Conservation (phyloP, 306 rosid genomes). For the Trifolium fragiferum region DNA sequence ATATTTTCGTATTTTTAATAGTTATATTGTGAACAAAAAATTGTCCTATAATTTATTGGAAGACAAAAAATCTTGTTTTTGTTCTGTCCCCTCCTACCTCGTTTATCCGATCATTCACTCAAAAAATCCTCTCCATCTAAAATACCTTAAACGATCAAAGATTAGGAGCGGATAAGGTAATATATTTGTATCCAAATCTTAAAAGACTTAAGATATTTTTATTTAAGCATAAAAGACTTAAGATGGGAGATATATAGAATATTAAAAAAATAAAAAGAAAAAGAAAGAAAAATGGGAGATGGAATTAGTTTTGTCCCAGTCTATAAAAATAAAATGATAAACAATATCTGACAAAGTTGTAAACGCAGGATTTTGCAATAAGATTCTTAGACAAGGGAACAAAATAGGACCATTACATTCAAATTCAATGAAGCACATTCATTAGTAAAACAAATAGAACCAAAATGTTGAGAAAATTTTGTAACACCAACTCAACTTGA, state of each 20-base stretch:
- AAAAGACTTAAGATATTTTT: neutral
- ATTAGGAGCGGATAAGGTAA: too few species aligned
- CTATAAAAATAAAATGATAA: conserved; percentile 30
- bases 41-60: too few species aligned
- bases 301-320: conserved; percentile 17
- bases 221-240: neutral
- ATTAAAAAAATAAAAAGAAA: neutral
- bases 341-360: conserved; percentile 50
- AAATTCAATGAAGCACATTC: conserved; percentile 34
- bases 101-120: too few species aligned
- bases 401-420: conserved; percentile 34
- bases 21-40: too few species aligned
- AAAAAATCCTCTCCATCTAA: too few species aligned
- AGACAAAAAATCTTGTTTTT: too few species aligned
- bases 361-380: conserved; percentile 46
- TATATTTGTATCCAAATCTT: neutral
- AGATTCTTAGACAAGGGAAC: conserved; percentile 51
- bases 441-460: conserved; percentile 45
- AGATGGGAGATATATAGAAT: neutral
- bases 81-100: too few species aligned
- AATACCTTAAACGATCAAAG: too few species aligned
- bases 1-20: too few species aligned
- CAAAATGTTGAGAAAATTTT: conserved; percentile 21
- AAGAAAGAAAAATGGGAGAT: neutral
- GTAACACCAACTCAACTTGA: conserved; percentile 31